phyloP scores from a whole-genome alignment of 257 asterid species.

The Solanum ahanhuiri region DNA sequence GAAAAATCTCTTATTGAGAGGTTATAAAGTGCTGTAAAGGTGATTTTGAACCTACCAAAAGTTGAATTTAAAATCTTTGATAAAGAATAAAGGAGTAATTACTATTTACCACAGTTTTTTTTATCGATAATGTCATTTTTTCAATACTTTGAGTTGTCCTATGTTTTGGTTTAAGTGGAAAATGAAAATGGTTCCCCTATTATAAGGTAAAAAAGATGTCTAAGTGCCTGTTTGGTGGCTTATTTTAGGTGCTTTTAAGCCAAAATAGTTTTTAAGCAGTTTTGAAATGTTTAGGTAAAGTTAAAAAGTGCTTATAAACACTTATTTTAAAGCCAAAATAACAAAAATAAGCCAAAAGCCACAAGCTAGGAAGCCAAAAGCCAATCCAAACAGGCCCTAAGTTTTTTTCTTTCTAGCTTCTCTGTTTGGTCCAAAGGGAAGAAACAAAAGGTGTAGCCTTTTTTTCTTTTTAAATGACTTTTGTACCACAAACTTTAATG shows the following conservation, averaged over 20 bases:
- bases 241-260: too few species aligned
- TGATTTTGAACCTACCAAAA: background rate
- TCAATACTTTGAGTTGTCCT: background rate
- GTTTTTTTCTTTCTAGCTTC: background rate
- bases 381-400: too few species aligned
- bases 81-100: accelerated
- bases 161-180: background rate
- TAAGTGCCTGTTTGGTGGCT: too few species aligned
- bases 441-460: background rate
- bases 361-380: too few species aligned
- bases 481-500: background rate
- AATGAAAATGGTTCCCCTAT: background rate
- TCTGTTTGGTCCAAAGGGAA: background rate
- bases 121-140: background rate
- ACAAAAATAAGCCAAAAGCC: too few species aligned
- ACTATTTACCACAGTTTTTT: accelerated
- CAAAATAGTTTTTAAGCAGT: too few species aligned
- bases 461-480: background rate
- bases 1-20: background rate
- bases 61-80: accelerated
- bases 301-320: too few species aligned
- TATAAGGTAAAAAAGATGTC: background rate
- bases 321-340: too few species aligned
- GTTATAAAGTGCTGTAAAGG: accelerated
- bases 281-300: too few species aligned